Base-by-base conservation (phyloP, 202 grass and related monocot species). In the Hordeum pubiflorum region DNA sequence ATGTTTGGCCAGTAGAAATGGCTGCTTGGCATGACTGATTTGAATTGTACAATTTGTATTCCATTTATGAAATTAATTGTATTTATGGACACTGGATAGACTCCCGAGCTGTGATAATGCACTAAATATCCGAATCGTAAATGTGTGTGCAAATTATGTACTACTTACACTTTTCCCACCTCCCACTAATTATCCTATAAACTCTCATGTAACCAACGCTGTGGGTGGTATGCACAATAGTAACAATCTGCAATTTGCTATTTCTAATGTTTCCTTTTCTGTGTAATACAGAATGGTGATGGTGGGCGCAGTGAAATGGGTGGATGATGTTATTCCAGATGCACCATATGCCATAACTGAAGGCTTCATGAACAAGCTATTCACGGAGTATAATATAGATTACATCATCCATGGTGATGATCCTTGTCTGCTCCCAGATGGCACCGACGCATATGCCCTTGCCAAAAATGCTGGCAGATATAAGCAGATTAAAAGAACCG, bases 401-500 rank as follows among this genome's bases (percentile, higher is more conserved):
- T 98, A 98, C 62, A 98, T 98, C 72, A 98, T 98, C 85, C 95
- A 98, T 85, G 95, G 95, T 10, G 95, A 95, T 4, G 95, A 98
- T 86, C 92, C 95, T 85, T 95, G 95, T 46, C 83, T 94, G 36
- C 90, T 98, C 33, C 92, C 92, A 15, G 95, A 98, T 78, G 92
- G 95, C 67, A 94, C 90, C 57, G 95, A 94, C 58, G 95, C 95
- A n/a, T 98, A 98, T 87, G 92, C 95, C 65, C 92, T 98, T 78
- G 90, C 95, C 67, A 95, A 95, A 89, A 98, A 93, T 84, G 95
- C 92, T 74, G 86, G 90, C 11, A 90, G 95, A 26, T 98, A 94
- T 59, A 97, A 97, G 73, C 94, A 97, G 74, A 97, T 97, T 79
- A 94, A 97, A 84, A 86, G 94, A 72, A 94, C 94, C 0, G 90